Base-by-base conservation (phyloP, 495 filamentous ascomycete genomes). In the Aspergillus diversus region DNA sequence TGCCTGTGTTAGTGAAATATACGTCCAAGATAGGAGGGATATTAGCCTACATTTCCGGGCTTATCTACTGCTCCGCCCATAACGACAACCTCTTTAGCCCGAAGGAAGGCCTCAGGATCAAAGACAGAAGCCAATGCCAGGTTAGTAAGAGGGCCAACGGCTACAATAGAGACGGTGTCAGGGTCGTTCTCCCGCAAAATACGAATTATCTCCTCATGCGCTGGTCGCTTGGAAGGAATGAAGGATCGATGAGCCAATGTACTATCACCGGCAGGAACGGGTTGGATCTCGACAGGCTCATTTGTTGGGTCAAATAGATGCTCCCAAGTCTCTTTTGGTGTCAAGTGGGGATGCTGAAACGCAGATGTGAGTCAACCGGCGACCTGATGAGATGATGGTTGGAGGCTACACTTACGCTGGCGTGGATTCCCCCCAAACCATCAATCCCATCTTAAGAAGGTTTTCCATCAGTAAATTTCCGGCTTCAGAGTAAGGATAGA, bases 61-160 rank as follows among this genome's bases (percentile, higher is more conserved):
- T 85, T 69, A 46, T 88, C 80, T 49, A 98, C 84, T n/a, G 90
- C 86, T 60, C 95, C 96, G 37, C 94, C 95, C 95, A 99, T 99
- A n/a, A 97, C 89, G 17, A 97, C 87, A 3, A 99, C 86, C 71
- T 96, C 90, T 71, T 96, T 96, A 32, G 86, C 92, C 21, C 87
- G 86, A 4, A 98, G 83, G 78, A 99, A 97, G 5, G 92, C 88
- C 69, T 91, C 88, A 3, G 92, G 86, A 64, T 97, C 92, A 69
- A 90, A 84, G 6, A 91, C 86, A 33, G 95, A 92, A 12, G 95
- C 95, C 46, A 93, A 73, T 11, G 96, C 94, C 17, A 97, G 79
- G 73, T 96, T 99, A 5, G 93, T 97, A 39, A 98, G 78, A 0
- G 95, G 95, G 0, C 96, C 95, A 51, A 98, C 82, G 46, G 90